Evolutionary conservation across 495 filamentous ascomycete species (phyloP), one percentile per base, ranked within the genome.

Genomic region (Rhypophila decipiens): DNA sequence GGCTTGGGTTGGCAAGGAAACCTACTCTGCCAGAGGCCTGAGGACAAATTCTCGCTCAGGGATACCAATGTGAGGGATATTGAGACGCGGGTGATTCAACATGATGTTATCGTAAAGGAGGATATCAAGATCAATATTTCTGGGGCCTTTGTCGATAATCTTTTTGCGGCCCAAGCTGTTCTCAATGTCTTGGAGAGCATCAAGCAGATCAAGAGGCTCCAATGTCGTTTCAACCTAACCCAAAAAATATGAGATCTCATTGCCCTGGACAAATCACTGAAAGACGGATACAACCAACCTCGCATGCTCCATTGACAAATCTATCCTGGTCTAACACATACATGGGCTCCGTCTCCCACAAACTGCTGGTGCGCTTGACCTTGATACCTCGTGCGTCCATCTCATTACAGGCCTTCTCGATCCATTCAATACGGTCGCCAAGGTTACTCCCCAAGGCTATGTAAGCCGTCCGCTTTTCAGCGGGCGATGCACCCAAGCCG

Each of bases 331-430:
- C 84, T 52, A 85, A 67, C 53, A 96, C 83, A 68, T 98, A 97
- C 93, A 98, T 98, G 19, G 93, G 87, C 50, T 87, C 80, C 5
- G 91, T 98, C 69, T 97, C 88, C 73, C 91, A 98, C 31, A 98
- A 72, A 44, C 82, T 81, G 60, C 93, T 96, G 1, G 91, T 96
- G 55, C 83, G 70, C 44, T 79, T 76, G 33, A 98, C 76, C 47
- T 69, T 78, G 63, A 97, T 87, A 40, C 76, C 80, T 27, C 78
- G 70, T 23, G 66, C 61, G 42, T 84, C 77, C 80, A 98, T 86
- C 57, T 85, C 77, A 39, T 70, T 72, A 62, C 88, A 88, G 1
- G 93, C 90, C 47, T 74, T 68, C 64, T 95, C 88, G 39, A 98
- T 90, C 77, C 80, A 84, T 31, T 69, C 74, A 29, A 94, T 71